Percentiles rank a stretch among this genome's conserved stretches.
phyloP scores from a whole-genome alignment of 306 rosid genomes.

The Neltuma alba region DNA sequence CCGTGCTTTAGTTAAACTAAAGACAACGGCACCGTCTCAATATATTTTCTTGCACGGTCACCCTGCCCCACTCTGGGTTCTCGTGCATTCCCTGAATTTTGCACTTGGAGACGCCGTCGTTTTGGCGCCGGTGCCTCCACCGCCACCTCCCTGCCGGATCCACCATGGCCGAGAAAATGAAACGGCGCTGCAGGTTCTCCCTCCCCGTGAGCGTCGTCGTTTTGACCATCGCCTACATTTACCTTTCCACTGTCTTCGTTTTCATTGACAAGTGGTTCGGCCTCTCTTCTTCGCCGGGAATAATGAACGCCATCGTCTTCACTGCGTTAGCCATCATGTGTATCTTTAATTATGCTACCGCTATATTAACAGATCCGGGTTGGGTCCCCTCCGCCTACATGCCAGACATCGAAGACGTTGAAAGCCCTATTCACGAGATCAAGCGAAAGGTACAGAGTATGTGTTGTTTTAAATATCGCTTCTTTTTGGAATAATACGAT shows the following conservation, averaged over 20 bases:
- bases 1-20: slow-evolving; percentile 23
- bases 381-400: slow-evolving; percentile 72
- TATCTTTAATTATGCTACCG: slow-evolving; percentile 51
- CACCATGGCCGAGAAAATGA: slow-evolving; percentile 44
- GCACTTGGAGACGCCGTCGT: slow-evolving; percentile 70
- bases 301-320: slow-evolving; percentile 76
- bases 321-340: slow-evolving; percentile 69
- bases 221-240: slow-evolving; percentile 60
- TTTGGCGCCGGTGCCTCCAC: slow-evolving; percentile 70
- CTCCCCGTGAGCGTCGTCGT: slow-evolving; percentile 70
- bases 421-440: slow-evolving; percentile 82
- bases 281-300: slow-evolving; percentile 87
- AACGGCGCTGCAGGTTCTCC: slow-evolving; percentile 55
- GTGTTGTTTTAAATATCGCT: not conserved
- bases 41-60: not conserved
- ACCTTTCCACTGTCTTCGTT: slow-evolving; percentile 76
- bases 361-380: slow-evolving; percentile 83
- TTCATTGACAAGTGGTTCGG: slow-evolving; percentile 91
- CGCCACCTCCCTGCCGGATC: not conserved
- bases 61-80: slow-evolving; percentile 11
- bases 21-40: slow-evolving; percentile 39
- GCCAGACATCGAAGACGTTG: slow-evolving; percentile 79
- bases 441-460: slow-evolving; percentile 81
- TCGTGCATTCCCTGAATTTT: not conserved
- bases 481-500: not conserved